A percentile compares a stretch with the other conserved stretches of the same genome.
Conservation (phyloP, 257 asterid species). For the Ajuga chamaepitys region DNA sequence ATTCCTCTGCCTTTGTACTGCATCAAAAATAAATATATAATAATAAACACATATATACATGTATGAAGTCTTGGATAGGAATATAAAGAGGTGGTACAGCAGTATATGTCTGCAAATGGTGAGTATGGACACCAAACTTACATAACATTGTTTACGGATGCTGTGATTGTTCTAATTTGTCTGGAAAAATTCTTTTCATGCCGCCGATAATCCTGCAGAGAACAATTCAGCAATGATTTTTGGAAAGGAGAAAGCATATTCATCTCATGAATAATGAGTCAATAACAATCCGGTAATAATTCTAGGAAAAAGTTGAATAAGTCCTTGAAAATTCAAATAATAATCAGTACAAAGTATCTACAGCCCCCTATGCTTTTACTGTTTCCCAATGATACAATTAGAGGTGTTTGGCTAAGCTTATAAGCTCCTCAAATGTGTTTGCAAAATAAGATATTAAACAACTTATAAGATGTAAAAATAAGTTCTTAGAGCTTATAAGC, state of each 20-base stretch:
- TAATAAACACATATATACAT: constrained; percentile 11
- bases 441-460: too few species aligned
- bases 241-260: background rate
- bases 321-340: too few species aligned
- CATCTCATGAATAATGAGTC: background rate
- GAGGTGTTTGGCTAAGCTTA: too few species aligned
- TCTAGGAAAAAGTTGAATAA: background rate
- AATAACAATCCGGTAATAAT: background rate
- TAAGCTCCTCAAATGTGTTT: too few species aligned
- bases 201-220: constrained; percentile 16
- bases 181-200: constrained; percentile 22
- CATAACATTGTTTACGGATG: constrained; percentile 59
- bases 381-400: background rate
- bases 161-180: constrained; percentile 22
- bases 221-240: too few species aligned
- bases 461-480: too few species aligned
- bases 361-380: background rate
- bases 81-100: background rate
- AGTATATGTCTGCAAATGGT: background rate
- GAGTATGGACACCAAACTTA: constrained; percentile 16
- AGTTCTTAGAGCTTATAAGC: too few species aligned
- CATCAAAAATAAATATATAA: constrained; percentile 17
- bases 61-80: background rate
- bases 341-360: too few species aligned
- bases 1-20: constrained; percentile 55